phyloP scores from a whole-genome alignment of 2,329 filamentous ascomycete genomes.

The Xylariales sp. region DNA sequence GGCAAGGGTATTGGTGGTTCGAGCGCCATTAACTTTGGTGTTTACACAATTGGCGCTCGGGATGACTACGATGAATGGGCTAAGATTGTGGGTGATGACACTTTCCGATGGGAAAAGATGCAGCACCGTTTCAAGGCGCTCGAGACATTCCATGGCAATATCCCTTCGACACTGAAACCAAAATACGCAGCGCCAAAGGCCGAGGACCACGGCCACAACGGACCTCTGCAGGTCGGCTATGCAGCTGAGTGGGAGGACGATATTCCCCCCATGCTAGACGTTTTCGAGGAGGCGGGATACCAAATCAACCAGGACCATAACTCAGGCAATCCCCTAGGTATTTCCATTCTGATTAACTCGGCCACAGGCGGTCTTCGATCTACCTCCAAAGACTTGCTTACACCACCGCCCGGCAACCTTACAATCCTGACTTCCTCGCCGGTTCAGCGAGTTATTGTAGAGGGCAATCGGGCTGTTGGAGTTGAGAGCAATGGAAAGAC shows the following conservation, averaged over 20 bases:
- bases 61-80: conserved; percentile 63
- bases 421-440: conserved; percentile 43
- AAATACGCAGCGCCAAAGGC: conserved; percentile 43
- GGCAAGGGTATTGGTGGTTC: conserved; percentile 48
- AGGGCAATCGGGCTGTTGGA: conserved; percentile 39
- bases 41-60: conserved; percentile 48
- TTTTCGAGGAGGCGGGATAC: conserved; percentile 43
- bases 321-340: conserved; percentile 53
- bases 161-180: conserved; percentile 29
- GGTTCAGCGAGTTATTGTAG: conserved; percentile 42
- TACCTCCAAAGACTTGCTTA: conserved; percentile 47
- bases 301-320: conserved; percentile 51
- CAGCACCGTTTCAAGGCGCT: conserved; percentile 45
- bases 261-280: conserved; percentile 37
- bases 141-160: conserved; percentile 45
- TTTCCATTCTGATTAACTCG: conserved; percentile 46
- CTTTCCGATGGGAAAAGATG: conserved; percentile 51
- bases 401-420: conserved; percentile 41
- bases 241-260: conserved; percentile 45
- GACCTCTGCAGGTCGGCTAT: conserved; percentile 44
- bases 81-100: conserved; percentile 46
- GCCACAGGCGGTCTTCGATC: conserved; percentile 41
- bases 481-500: conserved; percentile 35
- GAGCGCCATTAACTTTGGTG: conserved; percentile 50
- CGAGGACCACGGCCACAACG: conserved; percentile 43